Evolutionary conservation across 2,329 filamentous ascomycete species (phyloP).

Genomic region (Colletotrichum tanaceti): DNA sequence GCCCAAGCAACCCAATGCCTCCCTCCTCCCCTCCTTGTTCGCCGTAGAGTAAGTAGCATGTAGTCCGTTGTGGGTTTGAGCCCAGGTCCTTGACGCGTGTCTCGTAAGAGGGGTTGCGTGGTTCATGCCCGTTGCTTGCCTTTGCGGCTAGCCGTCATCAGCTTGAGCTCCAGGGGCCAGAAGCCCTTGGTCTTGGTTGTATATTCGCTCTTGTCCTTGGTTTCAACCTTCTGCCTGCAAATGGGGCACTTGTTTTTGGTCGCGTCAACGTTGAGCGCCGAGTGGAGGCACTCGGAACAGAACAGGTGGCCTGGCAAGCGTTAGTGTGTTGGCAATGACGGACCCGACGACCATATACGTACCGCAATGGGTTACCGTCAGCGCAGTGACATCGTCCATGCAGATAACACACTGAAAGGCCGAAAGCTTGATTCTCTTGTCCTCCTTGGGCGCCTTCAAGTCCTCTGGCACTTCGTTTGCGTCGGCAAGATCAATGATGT

Average conservation of each 20-base stretch:
- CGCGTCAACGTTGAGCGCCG: slow-evolving; percentile 67
- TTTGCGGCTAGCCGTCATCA: slow-evolving; percentile 67
- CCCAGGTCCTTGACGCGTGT: background rate
- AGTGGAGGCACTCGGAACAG: slow-evolving; percentile 71
- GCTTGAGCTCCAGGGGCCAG: slow-evolving; percentile 71
- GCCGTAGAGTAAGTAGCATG: slow-evolving; percentile 8
- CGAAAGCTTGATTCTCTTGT: slow-evolving; percentile 64
- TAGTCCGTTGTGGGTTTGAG: background rate
- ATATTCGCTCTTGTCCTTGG: slow-evolving; percentile 55
- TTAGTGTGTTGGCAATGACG: background rate
- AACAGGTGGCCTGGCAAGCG: slow-evolving; percentile 68
- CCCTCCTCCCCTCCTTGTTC: slow-evolving; percentile 3
- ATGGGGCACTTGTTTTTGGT: slow-evolving; percentile 72
- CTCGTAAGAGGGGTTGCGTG: background rate
- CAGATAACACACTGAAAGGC: slow-evolving; percentile 75
- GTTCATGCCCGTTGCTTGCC: slow-evolving; percentile 55
- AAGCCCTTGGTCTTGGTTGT: slow-evolving; percentile 62
- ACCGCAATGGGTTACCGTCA: slow-evolving; percentile 77
- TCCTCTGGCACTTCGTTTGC: slow-evolving; percentile 58
- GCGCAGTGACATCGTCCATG: slow-evolving; percentile 68
- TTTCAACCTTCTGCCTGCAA: slow-evolving; percentile 69
- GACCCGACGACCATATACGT: slow-evolving; percentile 48
- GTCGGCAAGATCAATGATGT: slow-evolving; percentile 57
- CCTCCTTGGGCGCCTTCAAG: slow-evolving; percentile 58
- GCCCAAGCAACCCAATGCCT: slow-evolving; percentile 17